Percentiles rank a stretch among this genome's conserved stretches.
Conservation (phyloP, 495 filamentous ascomycete genomes). For the Amphirosellinia nigrospora region DNA sequence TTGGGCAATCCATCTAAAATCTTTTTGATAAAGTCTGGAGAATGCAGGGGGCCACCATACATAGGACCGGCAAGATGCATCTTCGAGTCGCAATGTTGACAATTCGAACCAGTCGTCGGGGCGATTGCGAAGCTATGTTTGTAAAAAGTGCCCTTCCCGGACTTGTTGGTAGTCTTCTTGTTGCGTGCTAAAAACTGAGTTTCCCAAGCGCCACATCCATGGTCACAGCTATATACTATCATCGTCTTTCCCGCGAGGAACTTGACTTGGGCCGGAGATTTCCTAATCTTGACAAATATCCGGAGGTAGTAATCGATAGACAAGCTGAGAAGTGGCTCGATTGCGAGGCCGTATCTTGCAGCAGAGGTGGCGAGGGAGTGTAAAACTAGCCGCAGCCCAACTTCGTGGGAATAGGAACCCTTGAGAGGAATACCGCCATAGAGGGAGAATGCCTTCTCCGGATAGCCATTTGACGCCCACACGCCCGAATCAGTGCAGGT, state of each 20-base stretch:
- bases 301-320: conserved; percentile 96
- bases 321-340: conserved; percentile 90
- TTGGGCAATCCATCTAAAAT: conserved; percentile 72
- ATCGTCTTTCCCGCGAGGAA: conserved; percentile 88
- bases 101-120: conserved; percentile 65
- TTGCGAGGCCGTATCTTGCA: conserved; percentile 83
- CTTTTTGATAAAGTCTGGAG: conserved; percentile 74
- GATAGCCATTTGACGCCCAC: conserved; percentile 90
- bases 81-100: conserved; percentile 83
- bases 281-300: conserved; percentile 82
- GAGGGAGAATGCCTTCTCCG: conserved; percentile 87
- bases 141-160: conserved; percentile 68
- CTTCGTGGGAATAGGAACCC: conserved; percentile 85
- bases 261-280: conserved; percentile 83
- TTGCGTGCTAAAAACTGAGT: conserved; percentile 76
- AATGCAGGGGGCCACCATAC: conserved; percentile 91
- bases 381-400: conserved; percentile 82
- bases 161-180: conserved; percentile 67
- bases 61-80: conserved; percentile 91
- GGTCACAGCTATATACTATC: conserved; percentile 88
- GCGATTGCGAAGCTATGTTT: conserved; percentile 76
- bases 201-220: conserved; percentile 86
- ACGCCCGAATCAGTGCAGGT: conserved; percentile 96
- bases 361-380: conserved; percentile 79
- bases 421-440: conserved; percentile 91